A percentile compares a stretch with the other conserved stretches of the same genome.
These are phyloP conservation scores for Glycine latifolia DNA, from an alignment of 306 rosid genomes.

Conservation along the genomic window DNA sequence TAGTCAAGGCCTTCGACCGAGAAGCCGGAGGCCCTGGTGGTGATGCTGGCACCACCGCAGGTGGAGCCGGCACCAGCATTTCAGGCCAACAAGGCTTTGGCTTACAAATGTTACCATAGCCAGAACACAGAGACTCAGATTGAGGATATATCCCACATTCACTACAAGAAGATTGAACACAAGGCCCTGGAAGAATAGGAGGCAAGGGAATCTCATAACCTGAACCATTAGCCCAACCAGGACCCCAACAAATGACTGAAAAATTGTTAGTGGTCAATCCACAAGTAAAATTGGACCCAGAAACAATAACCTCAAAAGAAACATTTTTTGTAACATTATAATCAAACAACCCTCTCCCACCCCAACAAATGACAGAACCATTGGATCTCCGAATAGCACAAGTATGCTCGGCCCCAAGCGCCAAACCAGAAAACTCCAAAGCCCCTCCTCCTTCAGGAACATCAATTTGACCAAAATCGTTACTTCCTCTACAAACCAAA, in stretches of 20 bases:
- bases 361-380: constrained; percentile 86
- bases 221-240: constrained; percentile 66
- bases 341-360: constrained; percentile 60
- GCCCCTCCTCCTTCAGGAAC: constrained; percentile 58
- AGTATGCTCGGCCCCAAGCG: constrained; percentile 78
- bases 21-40: constrained; percentile 32
- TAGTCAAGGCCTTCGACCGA: constrained; percentile 57
- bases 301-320: constrained; percentile 71
- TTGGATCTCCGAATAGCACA: constrained; percentile 70
- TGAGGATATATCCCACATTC: constrained; percentile 67
- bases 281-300: constrained; percentile 79
- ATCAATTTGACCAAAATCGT: constrained; percentile 69
- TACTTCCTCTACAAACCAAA: constrained; percentile 70
- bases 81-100: constrained; percentile 54
- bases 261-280: constrained; percentile 67
- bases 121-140: constrained; percentile 64
- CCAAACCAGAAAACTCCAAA: constrained; percentile 58
- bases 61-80: constrained; percentile 26
- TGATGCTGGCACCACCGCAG: not conserved
- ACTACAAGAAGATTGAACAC: constrained; percentile 68
- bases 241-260: constrained; percentile 89
- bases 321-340: constrained; percentile 41
- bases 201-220: constrained; percentile 55
- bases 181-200: constrained; percentile 86
- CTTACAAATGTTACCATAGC: constrained; percentile 64